Base-by-base conservation (phyloP, 2,329 filamentous ascomycete species). In the Cercospora citrullina region DNA sequence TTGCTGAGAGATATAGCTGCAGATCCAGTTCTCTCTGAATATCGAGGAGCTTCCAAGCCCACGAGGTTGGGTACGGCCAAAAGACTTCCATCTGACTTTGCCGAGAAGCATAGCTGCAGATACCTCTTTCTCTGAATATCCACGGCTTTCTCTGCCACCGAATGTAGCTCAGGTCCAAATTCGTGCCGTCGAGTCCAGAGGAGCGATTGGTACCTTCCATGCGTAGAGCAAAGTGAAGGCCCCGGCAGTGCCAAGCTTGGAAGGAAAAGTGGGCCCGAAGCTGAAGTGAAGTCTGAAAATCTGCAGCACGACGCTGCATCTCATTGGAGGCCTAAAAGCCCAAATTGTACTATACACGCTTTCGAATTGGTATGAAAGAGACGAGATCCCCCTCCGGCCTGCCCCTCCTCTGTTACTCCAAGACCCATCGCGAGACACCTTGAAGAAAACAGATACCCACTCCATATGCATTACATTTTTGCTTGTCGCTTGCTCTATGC, bases 211-310 rank as follows among this genome's bases (percentile, higher is more conserved):
- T n/a, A n/a, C 45, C 18, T 51, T 0, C 9, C 21, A 36, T 39
- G 8, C 14, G 21, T 14, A 9, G 18, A 30, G 36, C 5, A 12
- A 23, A 62, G 60, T 9, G 21, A 48, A 21, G 3, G 42, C 23
- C 23, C 16, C 36, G 18, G 58, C 58, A 36, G 18, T 12, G 33
- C 31, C 58, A 45, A 59, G 57, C 33, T 8, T 39, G 33, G 58
- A 42, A 33, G 58, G 39, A 26, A 62, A 62, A 62, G 60, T 62
- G 60, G 60, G 60, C 5, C 60, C 36, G 2, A 42, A 62, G 42
- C 33, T 62, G 60, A 62, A 51, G 36, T 48, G 36, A 62, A 51
- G 39, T 45, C 60, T 26, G 23, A 3, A 30, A 62, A 28, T 18
- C 23, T 48, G 39, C 26, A 26, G 28, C 42, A 62, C n/a, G 18